Base-by-base conservation (phyloP, 1,139 yeast species). In the Yamadazyma siamensis region DNA sequence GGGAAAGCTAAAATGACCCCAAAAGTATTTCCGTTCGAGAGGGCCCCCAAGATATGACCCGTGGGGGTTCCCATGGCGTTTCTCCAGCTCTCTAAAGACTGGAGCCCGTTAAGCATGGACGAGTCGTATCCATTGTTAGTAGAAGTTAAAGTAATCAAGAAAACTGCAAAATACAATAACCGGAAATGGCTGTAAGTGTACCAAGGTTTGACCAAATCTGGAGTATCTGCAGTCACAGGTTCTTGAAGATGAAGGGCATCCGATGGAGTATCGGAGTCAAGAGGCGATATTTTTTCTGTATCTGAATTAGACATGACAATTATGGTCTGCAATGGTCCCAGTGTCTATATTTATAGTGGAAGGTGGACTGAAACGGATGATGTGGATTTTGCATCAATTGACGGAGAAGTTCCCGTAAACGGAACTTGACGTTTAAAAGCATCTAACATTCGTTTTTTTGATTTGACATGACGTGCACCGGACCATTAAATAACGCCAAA, bases 111-210 rank as follows among this genome's bases (percentile, higher is more conserved):
- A 52, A 72, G 49, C 54, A 73, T 54, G 6, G 72, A 63, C 23
- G 74, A 71, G 50, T 74, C 80, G 40, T 60, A 74, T 18, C 80
- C 79, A 27, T 61, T 65, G 40, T 65, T 68, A 18, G 75, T 65
- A 13, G 75, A 65, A 7, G 75, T 53, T 21, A 73, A 46, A 19
- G 75, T 57, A 16, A 69, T 56, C 23, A 66, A 46, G 13, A 69
- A 49, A n/a, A 73, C 48, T 18, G 59, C 39, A 21, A 54, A 35
- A 39, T 67, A 65, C 34, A 73, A 56, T 20, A 41, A 34, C 6
- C 57, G 37, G 30, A 73, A 48, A 38, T 71, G 66, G 5, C 58
- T 51, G 27, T 61, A 60, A 15, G 33, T 41, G 21, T 35, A 49
- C 50, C 50, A 52, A 17, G 53, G 36, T 22, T 34, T 38, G 5